Evolutionary conservation across 2,329 filamentous ascomycete species (phyloP).

Genomic region (Bipolaris cookei): DNA sequence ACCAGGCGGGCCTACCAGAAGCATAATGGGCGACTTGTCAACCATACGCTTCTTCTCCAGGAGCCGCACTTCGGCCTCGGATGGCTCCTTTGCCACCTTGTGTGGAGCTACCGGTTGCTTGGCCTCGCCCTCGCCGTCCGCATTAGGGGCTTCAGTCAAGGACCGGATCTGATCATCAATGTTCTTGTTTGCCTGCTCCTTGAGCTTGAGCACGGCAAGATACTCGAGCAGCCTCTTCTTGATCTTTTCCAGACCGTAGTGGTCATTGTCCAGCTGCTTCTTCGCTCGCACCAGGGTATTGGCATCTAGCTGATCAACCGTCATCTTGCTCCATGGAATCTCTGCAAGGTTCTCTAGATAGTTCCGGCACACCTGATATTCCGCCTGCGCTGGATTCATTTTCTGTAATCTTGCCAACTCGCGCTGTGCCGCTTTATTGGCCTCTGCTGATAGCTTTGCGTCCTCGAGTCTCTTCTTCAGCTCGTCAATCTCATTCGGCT

Average conservation of each 20-base stretch:
- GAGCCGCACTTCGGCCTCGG: slow-evolving; percentile 69
- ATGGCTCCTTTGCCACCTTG: slow-evolving; percentile 47
- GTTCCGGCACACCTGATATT: slow-evolving; percentile 91
- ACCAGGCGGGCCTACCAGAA: slow-evolving; percentile 90
- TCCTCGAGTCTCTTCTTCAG: slow-evolving; percentile 85
- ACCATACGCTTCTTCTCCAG: slow-evolving; percentile 83
- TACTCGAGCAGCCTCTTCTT: slow-evolving; percentile 97
- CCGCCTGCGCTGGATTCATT: slow-evolving; percentile 95
- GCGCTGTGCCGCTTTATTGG: slow-evolving; percentile 85
- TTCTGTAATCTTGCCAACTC: slow-evolving; percentile 88
- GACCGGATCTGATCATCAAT: slow-evolving; percentile 77
- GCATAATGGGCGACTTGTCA: slow-evolving; percentile 94
- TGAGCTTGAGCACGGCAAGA: slow-evolving; percentile 91
- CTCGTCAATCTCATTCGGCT: slow-evolving; percentile 88
- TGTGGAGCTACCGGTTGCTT: slow-evolving; percentile 50
- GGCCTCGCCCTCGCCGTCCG: slow-evolving; percentile 44
- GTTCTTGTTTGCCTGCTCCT: slow-evolving; percentile 86
- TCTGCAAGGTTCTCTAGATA: slow-evolving; percentile 94
- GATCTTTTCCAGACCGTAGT: slow-evolving; percentile 95
- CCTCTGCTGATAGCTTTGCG: slow-evolving; percentile 81
- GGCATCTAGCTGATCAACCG: slow-evolving; percentile 82
- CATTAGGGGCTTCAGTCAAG: slow-evolving; percentile 52
- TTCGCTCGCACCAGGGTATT: slow-evolving; percentile 80
- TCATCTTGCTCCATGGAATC: slow-evolving; percentile 87
- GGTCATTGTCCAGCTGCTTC: slow-evolving; percentile 92